Evolutionary conservation across 83 land plant species (phyloP).

Genomic region (Picea abies): DNA sequence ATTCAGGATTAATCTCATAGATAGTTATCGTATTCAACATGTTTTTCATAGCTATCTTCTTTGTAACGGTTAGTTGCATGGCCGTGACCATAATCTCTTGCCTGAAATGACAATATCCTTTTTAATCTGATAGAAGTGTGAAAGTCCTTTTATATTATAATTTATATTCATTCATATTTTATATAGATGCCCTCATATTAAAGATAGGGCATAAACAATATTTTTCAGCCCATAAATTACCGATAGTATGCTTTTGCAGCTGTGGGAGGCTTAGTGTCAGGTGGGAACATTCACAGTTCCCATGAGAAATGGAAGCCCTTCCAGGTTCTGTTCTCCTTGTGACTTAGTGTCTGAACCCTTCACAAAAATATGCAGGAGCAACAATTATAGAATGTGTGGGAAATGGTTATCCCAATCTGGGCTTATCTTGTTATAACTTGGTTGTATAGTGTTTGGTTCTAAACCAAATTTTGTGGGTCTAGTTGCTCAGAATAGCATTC

Average conservation of each 20-base stretch:
- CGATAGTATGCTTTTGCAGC: not conserved
- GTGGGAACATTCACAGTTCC: not conserved
- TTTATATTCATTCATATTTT: not conserved
- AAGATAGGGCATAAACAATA: not conserved
- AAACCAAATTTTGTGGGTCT: not conserved
- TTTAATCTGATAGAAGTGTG: not conserved
- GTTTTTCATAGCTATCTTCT: not conserved
- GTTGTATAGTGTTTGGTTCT: not conserved
- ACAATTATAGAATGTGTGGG: not conserved
- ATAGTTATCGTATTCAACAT: not conserved
- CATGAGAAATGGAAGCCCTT: not conserved
- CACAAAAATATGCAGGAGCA: not conserved
- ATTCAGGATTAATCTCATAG: not conserved
- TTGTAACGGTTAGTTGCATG: no score
- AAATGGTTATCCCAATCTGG: not conserved
- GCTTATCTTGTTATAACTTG: not conserved
- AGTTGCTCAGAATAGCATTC: not conserved
- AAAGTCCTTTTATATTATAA: not conserved
- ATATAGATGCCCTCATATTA: not conserved
- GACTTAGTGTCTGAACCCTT: not conserved
- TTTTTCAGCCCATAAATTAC: no score
- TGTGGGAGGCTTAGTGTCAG: not conserved
- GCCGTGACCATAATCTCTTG: not conserved
- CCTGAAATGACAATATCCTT: not conserved
- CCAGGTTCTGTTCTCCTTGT: not conserved